phyloP scores from a whole-genome alignment of 2,329 filamentous ascomycete species.

The Colletotrichum eremochloae region DNA sequence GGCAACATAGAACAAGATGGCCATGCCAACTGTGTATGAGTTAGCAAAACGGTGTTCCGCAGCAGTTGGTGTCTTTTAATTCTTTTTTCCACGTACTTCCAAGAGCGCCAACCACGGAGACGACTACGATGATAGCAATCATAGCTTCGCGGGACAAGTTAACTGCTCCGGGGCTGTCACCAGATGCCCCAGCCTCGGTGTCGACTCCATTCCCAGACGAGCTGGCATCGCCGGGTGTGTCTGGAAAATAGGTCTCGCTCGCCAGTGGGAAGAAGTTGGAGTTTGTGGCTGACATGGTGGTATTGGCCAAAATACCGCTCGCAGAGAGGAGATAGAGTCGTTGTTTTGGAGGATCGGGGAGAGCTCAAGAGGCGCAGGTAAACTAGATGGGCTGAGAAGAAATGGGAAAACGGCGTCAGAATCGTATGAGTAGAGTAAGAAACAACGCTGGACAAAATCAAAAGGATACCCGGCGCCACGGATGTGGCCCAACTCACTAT shows the following conservation, averaged over 20 bases:
- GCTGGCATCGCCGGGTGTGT: conserved; percentile 50
- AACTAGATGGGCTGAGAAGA: neutral
- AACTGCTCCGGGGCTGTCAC: conserved; percentile 70
- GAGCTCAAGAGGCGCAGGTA: conserved; percentile 10
- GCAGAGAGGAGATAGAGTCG: conserved; percentile 16
- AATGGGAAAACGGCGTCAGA: conserved; percentile 32
- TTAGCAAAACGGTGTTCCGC: conserved; percentile 1
- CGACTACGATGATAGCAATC: conserved; percentile 81
- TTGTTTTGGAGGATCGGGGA: neutral
- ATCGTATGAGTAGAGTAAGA: conserved; percentile 40
- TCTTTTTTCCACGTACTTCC: conserved; percentile 69
- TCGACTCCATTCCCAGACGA: conserved; percentile 58
- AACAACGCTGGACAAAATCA: conserved; percentile 39
- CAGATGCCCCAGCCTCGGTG: conserved; percentile 74
- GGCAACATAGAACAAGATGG: conserved; percentile 80
- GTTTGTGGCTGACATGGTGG: conserved; percentile 57
- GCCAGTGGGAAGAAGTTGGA: conserved; percentile 58
- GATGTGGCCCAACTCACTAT: conserved; percentile 42
- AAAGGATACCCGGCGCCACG: conserved; percentile 42
- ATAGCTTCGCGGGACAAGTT: conserved; percentile 77
- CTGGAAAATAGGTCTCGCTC: conserved; percentile 55
- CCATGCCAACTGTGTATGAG: conserved; percentile 67
- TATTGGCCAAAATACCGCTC: conserved; percentile 17
- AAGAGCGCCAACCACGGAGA: conserved; percentile 74
- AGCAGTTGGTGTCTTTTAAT: conserved; percentile 5